Evolutionary conservation across 805 yeast genomes (phyloP), one percentile per base, ranked within the genome.

Genomic region (Kluyveromyces dobzhanskii): DNA sequence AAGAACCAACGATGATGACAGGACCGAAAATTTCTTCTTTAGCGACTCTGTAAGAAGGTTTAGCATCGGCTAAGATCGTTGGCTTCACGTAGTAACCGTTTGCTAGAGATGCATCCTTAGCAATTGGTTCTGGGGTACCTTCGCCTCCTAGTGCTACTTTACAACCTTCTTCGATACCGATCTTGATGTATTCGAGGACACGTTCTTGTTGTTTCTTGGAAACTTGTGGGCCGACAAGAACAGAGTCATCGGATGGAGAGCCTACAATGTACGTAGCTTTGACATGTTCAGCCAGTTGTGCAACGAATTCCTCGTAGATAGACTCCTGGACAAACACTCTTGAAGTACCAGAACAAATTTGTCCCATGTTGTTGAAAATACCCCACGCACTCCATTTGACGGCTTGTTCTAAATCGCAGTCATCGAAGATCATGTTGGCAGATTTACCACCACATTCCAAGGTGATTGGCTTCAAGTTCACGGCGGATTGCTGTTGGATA

Each of bases 281-380:
- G 18, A 63, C 62, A 37, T 57, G 65, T 4, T 43, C 42, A 25
- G 50, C 53, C 47, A 75, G 66, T 35, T 59, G 64, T 31, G 57
- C 55, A 27, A 74, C 54, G 47, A 73, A 67, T 51, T 69, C 62
- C 42, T 75, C 78, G 57, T 75, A 73, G 42, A 73, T 56, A 12
- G 66, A 67, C 43, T 73, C 76, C 50, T 76, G 80, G 42, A 76
- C 64, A 48, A 73, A 74, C 35, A 75, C 62, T 61, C 80, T 68
- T 17, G 80, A 74, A 41, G 80, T 76, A 40, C 80, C 80, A 36
- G 79, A 72, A 59, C 82, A 76, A 45, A 76, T 77, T 60, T 76
- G 80, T 46, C 82, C 82, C 52, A 75, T 67, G 61, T 76, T 76
- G 61, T 64, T 69, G 64, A 75, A 75, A 45, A 75, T 73, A 52